Evolutionary conservation across 805 yeast species (phyloP).

Genomic region (Ogataea minuta): DNA sequence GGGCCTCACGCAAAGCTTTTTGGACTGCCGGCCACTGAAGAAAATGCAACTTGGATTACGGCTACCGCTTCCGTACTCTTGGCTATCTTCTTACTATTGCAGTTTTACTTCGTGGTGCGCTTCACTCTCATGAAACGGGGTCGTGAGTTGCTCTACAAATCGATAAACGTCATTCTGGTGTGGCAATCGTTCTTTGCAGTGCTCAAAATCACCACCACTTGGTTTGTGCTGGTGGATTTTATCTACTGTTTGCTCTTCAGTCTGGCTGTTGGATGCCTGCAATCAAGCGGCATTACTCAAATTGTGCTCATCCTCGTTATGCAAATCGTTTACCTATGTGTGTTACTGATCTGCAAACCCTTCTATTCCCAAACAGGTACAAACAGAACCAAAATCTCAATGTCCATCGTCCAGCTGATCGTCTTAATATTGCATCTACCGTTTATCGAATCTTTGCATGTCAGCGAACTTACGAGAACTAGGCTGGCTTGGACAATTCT

Average conservation of each 20-base stretch:
- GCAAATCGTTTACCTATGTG: constrained; percentile 33
- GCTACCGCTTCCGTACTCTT: constrained; percentile 36
- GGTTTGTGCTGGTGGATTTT: constrained; percentile 39
- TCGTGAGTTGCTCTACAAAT: constrained; percentile 41
- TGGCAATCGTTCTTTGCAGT: constrained; percentile 47
- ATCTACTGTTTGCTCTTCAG: constrained; percentile 35
- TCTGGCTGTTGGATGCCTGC: constrained; percentile 44
- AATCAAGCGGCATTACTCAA: constrained; percentile 44
- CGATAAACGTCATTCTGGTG: constrained; percentile 42
- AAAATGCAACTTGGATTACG: constrained; percentile 24
- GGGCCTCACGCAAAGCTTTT: constrained; percentile 17
- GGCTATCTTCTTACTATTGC: constrained; percentile 33
- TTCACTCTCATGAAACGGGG: constrained; percentile 28
- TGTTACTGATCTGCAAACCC: constrained; percentile 31
- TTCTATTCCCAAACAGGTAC: constrained; percentile 33
- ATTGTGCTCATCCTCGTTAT: constrained; percentile 37
- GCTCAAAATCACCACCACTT: constrained; percentile 42
- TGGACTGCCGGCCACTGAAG: constrained; percentile 17
- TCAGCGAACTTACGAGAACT: constrained; percentile 40
- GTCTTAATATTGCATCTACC: constrained; percentile 44
- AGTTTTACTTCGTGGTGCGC: constrained; percentile 35
- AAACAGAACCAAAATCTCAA: constrained; percentile 33
- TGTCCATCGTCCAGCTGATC: constrained; percentile 39
- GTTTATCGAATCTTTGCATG: constrained; percentile 36
- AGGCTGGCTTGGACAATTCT: constrained; percentile 45